Evolutionary conservation across 2,329 filamentous ascomycete species (phyloP), one percentile per base, ranked within the genome.

Genomic region (Fusarium longipes): DNA sequence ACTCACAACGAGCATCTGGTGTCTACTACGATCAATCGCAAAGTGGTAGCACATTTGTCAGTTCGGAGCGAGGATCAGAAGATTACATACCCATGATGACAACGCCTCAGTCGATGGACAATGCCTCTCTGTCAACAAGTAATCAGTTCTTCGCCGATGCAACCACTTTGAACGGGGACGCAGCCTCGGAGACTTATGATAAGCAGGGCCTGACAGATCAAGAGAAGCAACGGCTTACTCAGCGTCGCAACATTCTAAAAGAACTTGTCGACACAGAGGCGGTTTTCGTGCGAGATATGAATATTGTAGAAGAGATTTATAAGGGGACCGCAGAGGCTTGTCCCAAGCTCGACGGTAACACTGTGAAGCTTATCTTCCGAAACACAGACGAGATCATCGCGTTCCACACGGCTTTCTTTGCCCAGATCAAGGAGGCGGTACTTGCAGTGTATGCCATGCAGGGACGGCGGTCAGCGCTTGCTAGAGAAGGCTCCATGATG

Each of bases 231-330:
- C 88, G 91, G n/a, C 82, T 98, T 10, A 87, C 87, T 48, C 91
- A 95, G 75, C 91, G 96, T 20, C 88, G 91, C 54, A 89, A 96
- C 76, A 89, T 96, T 45, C 91, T 98, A 73, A 94, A 95, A 75
- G 96, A 99, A 78, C 83, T 99, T 35, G 86, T 97, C 43, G 93
- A 97, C 73, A 99, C 96, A 0, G 96, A 99, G 76, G 89, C 93
- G 45, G 89, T 91, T 8, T 98, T 97, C 78, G 89, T 96, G 57
- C 89, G 93, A 67, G 96, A 99, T 77, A 95, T 99, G 93, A 97
- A 94, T 76, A 95, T 99, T 52, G 91, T 97, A 4, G 93, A 97
- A 74, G 94, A 98, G 75, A 98, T 99, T 54, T 99, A 98, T 83
- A 97, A 96, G 78, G 93, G 93, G 40, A 98, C 96, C 1, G 92